Evolutionary conservation across 2,329 filamentous ascomycete species (phyloP).

Genomic region (Botrytis sinoallii): DNA sequence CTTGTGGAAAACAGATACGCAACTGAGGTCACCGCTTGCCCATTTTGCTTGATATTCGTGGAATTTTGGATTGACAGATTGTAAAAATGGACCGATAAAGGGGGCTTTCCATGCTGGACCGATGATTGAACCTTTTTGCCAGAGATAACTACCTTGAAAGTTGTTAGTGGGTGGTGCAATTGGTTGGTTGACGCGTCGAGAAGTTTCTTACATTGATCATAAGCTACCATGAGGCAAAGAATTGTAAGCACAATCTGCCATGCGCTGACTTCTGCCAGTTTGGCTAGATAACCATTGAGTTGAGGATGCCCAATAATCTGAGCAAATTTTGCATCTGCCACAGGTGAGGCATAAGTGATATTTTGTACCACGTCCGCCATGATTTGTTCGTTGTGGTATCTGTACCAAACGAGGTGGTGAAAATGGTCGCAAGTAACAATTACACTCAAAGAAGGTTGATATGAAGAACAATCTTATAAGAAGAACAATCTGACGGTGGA

Average conservation of each 20-base stretch:
- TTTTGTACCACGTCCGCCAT: constrained; percentile 28
- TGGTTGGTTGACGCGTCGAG: not conserved
- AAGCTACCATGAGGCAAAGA: constrained; percentile 68
- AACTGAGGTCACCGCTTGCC: constrained; percentile 86
- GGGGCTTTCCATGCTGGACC: constrained; percentile 75
- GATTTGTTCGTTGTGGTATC: not conserved
- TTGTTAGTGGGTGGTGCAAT: constrained; percentile 20
- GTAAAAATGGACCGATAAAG: constrained; percentile 92
- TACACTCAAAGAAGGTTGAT: not conserved
- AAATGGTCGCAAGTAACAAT: not conserved
- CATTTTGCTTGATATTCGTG: constrained; percentile 90
- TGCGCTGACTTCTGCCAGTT: constrained; percentile 43
- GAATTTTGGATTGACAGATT: constrained; percentile 90
- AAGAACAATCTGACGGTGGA: not conserved
- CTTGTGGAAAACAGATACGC: constrained; percentile 99
- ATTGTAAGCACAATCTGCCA: constrained; percentile 69
- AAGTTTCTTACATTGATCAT: constrained; percentile 76
- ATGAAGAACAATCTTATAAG: not conserved
- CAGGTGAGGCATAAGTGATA: constrained; percentile 35
- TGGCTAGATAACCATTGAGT: constrained; percentile 29
- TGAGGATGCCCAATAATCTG: constrained; percentile 31
- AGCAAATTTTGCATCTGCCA: constrained; percentile 35
- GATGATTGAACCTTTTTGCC: constrained; percentile 71
- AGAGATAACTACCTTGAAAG: constrained; percentile 66
- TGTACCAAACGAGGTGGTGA: not conserved